Percentiles rank a stretch among this genome's conserved stretches.
Conservation (phyloP, 257 asterid genomes). For the Nicotiana noctiflora region DNA sequence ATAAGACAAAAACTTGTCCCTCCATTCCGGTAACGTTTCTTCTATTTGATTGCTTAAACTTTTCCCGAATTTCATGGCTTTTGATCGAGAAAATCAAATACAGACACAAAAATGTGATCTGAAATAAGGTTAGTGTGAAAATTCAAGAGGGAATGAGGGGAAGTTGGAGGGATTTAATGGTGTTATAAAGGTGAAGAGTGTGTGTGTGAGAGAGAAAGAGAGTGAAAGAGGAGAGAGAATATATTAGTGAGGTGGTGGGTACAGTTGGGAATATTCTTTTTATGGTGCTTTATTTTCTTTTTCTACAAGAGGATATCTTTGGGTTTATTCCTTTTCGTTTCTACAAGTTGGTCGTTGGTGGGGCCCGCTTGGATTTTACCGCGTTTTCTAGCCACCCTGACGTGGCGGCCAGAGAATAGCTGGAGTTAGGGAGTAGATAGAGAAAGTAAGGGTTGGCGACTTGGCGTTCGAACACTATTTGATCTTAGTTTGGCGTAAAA, state of each 20-base stretch:
- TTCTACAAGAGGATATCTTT: slow-evolving; percentile 44
- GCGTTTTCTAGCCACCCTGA: not conserved
- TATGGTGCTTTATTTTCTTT: not conserved
- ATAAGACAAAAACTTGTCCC: slow-evolving; percentile 82
- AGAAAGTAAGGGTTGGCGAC: too few species aligned
- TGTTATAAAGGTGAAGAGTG: not conserved
- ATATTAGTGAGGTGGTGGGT: slow-evolving; percentile 34
- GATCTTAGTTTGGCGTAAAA: too few species aligned
- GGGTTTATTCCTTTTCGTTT: slow-evolving; percentile 42
- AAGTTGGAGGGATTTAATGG: not conserved
- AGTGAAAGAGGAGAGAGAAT: slow-evolving; percentile 18
- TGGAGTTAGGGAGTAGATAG: not conserved
- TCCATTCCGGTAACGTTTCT: slow-evolving; percentile 88
- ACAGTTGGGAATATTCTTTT: slow-evolving; percentile 64
- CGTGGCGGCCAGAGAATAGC: not conserved
- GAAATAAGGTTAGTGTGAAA: not conserved
- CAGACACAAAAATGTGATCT: not conserved
- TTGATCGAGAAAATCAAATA: not conserved
- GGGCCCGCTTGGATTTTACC: not conserved
- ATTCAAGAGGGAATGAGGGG: not conserved
- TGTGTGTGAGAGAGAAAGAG: not conserved
- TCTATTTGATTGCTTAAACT: slow-evolving; percentile 85
- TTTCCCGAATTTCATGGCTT: slow-evolving; percentile 70
- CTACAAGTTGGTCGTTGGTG: not conserved
- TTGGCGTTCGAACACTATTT: too few species aligned